Percentiles rank a stretch among this genome's conserved stretches.
phyloP scores from a whole-genome alignment of 2,329 filamentous ascomycete genomes.

The Hypoxylon sp. region DNA sequence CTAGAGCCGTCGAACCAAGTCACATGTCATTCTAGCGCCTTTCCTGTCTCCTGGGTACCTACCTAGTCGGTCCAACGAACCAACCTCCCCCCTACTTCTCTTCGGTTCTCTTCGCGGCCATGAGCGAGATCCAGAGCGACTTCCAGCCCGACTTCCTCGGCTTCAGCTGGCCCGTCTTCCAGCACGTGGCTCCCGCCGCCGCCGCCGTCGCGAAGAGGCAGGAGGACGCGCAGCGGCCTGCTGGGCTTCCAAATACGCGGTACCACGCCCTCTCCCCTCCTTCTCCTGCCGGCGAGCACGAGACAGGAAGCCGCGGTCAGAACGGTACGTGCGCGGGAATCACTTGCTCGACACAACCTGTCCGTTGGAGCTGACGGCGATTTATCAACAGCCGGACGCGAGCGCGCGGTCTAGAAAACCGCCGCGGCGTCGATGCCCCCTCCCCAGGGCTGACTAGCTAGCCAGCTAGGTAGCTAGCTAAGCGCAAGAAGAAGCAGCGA shows the following conservation, averaged over 20 bases:
- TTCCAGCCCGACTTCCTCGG: conserved; percentile 15
- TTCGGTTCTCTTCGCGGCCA: background rate
- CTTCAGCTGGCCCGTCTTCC: conserved; percentile 8
- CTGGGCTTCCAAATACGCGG: background rate
- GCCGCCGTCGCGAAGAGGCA: background rate
- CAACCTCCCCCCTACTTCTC: background rate
- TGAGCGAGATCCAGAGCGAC: conserved; percentile 2
- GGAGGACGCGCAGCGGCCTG: background rate
- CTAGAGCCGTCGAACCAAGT: background rate
- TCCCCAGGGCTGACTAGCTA: too few relatives aligned
- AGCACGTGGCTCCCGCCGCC: too few relatives aligned
- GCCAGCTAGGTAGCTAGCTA: too few relatives aligned
- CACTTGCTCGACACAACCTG: background rate
- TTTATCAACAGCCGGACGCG: conserved; percentile 27
- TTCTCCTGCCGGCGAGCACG: background rate
- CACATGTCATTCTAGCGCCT: background rate
- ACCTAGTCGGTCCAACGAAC: background rate
- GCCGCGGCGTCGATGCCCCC: conserved; percentile 7
- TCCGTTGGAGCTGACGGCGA: conserved; percentile 5
- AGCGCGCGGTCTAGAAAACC: background rate
- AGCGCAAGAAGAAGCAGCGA: too few relatives aligned
- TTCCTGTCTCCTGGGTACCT: background rate
- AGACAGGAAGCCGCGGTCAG: background rate
- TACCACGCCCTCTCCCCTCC: background rate
- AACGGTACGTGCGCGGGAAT: background rate